Base-by-base conservation (phyloP, 192 early-diverging fungal species). In the Glomus cerebriforme region DNA sequence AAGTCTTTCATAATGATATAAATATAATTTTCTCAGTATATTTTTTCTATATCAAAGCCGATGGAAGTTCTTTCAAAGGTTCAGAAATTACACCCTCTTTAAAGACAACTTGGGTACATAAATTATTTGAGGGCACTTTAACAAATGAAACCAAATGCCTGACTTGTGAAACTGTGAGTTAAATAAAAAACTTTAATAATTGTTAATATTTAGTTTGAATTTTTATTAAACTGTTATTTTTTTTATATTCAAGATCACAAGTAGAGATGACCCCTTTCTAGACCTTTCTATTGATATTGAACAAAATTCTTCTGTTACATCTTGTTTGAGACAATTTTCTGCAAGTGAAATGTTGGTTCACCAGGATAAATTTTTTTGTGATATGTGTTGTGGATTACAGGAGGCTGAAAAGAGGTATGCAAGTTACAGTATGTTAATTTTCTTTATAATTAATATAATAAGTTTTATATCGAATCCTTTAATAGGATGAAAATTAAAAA, bases 311-410 rank as follows among this genome's bases (percentile, higher is more conserved):
- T 98, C 96, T 2, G 88, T 99, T n/a, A 94, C 94, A 17, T 92
- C 91, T 47, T 99, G 98, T 82, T 86, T 99, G n/a, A 86, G 95
- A 26, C 93, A 95, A 84, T 99, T 99, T 86, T 96, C 96, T n/a
- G 94, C 92, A 10, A 93, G 94, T 59, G 98, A 99, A 84, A 94
- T 94, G 64, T 83, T 99, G 26, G 95, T 96, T 81, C 93, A 97
- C 78, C 96, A 97, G 82, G 93, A 99, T 88, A 99, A 99, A 85
- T 99, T 97, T 81, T 97, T 94, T 85, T 99, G 98, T 82, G 97
- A 99, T 85, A 90, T 86, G 31, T 99, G 98, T 80, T 91, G 90
- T 78, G 94, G 96, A 8, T 85, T 99, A 70, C 98, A 99, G 83
- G 98, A 99, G 80, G 98, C 98, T 32, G 96, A 99, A 84, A 93